Conservation (phyloP, 1,284 basidiomycete species). For the Ustilago sp. region DNA sequence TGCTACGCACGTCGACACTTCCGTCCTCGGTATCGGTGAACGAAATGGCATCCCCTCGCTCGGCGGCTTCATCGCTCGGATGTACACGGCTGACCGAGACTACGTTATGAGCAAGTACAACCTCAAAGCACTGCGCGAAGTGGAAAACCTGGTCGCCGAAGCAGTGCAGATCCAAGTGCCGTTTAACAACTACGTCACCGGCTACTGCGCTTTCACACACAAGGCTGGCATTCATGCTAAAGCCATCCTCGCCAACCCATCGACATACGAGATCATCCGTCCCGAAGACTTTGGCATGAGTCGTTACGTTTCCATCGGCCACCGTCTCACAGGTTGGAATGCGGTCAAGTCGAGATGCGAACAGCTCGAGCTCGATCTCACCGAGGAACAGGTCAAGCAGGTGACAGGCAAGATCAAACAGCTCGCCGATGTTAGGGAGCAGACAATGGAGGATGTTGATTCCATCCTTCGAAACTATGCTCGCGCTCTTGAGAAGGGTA, state of each 20-base stretch:
- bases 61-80: slow-evolving; percentile 94
- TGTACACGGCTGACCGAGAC: slow-evolving; percentile 85
- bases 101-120: slow-evolving; percentile 99
- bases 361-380: slow-evolving; percentile 87
- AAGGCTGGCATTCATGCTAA: slow-evolving; percentile 99
- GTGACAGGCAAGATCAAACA: slow-evolving; percentile 99
- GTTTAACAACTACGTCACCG: slow-evolving; percentile 88
- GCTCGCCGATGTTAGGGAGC: slow-evolving; percentile 95
- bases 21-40: slow-evolving; percentile 94
- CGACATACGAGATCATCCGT: slow-evolving; percentile 78
- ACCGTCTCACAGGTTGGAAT: slow-evolving; percentile 97
- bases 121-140: slow-evolving; percentile 93
- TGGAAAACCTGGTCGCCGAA: slow-evolving; percentile 98
- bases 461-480: slow-evolving; percentile 84
- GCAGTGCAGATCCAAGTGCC: slow-evolving; percentile 98
- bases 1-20: slow-evolving; percentile 94
- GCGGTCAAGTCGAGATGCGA: slow-evolving; percentile 99
- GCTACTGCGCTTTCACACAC: slow-evolving; percentile 99
- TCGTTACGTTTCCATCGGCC: slow-evolving; percentile 98
- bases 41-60: slow-evolving; percentile 99
- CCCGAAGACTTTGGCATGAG: slow-evolving; percentile 94
- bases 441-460: slow-evolving; percentile 99
- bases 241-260: slow-evolving; percentile 99
- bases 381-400: slow-evolving; percentile 90
- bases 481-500: slow-evolving; percentile 55